phyloP scores from a whole-genome alignment of 2,329 filamentous ascomycete species.

The Cladosporium sp. region DNA sequence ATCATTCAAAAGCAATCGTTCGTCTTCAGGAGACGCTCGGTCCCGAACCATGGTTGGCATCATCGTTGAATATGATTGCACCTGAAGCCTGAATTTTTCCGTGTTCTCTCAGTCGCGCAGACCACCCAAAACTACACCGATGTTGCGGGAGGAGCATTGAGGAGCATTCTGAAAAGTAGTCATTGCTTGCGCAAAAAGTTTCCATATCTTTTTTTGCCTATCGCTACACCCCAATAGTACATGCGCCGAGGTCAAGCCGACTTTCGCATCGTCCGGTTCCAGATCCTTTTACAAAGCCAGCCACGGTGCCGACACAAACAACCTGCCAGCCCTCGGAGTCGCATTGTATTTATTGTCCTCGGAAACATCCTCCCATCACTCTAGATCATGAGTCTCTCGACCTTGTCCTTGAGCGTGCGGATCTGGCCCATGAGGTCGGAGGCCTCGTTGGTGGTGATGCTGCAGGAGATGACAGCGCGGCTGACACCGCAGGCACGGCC shows the following conservation, averaged over 20 bases:
- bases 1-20: no score
- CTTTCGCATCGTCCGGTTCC: slow-evolving; percentile 1
- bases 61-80: no score
- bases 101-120: no score
- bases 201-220: neutral
- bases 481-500: slow-evolving; percentile 86
- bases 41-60: no score
- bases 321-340: neutral
- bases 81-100: no score
- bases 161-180: no score
- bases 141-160: no score
- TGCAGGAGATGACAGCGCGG: slow-evolving; percentile 77
- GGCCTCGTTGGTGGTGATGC: slow-evolving; percentile 87
- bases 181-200: slow-evolving; percentile 1
- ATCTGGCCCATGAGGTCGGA: slow-evolving; percentile 85
- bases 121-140: no score
- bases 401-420: slow-evolving; percentile 83
- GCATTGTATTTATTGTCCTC: neutral
- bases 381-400: slow-evolving; percentile 89
- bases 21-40: no score
- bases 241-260: neutral
- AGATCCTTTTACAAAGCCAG: slow-evolving; percentile 4
- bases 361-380: neutral
- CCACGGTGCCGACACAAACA: slow-evolving; percentile 1
- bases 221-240: slow-evolving; percentile 4